These are phyloP conservation scores for Pseudocercospora vitis DNA, from an alignment of 2,329 filamentous ascomycete species.

Conservation along the genomic window DNA sequence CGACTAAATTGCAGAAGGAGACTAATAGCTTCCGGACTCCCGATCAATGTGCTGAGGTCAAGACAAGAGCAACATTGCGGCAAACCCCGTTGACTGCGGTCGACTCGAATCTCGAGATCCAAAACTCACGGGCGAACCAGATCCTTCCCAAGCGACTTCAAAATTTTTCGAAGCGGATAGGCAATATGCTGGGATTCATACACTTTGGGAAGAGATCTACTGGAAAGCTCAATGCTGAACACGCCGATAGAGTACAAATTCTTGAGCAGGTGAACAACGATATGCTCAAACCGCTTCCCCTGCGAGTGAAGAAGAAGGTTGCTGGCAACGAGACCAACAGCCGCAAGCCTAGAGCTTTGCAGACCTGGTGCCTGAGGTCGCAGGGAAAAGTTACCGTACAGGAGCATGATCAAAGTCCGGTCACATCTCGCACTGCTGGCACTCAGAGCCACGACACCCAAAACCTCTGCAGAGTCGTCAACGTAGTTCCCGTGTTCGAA, in stretches of 20 bases:
- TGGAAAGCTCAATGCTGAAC: constrained; percentile 7
- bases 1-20: constrained; percentile 5
- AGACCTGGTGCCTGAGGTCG: background rate
- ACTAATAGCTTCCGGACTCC: too few species aligned
- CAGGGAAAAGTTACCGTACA: background rate
- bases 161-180: constrained; percentile 6
- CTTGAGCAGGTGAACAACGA: background rate
- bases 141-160: constrained; percentile 12
- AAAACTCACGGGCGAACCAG: too few species aligned
- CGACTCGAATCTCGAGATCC: too few species aligned
- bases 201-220: background rate
- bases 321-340: background rate
- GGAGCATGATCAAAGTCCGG: background rate
- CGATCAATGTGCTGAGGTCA: too few species aligned
- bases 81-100: too few species aligned
- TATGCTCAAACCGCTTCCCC: background rate
- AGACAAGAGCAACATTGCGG: too few species aligned
- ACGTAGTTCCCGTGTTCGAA: constrained; percentile 2
- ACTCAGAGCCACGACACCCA: background rate
- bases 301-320: background rate
- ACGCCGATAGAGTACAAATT: background rate
- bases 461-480: background rate
- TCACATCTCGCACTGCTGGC: constrained; percentile 9
- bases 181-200: constrained; percentile 12
- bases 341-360: background rate